These are phyloP conservation scores for Neurospora discreta DNA, from an alignment of 495 filamentous ascomycete genomes.

Conservation along the genomic window DNA sequence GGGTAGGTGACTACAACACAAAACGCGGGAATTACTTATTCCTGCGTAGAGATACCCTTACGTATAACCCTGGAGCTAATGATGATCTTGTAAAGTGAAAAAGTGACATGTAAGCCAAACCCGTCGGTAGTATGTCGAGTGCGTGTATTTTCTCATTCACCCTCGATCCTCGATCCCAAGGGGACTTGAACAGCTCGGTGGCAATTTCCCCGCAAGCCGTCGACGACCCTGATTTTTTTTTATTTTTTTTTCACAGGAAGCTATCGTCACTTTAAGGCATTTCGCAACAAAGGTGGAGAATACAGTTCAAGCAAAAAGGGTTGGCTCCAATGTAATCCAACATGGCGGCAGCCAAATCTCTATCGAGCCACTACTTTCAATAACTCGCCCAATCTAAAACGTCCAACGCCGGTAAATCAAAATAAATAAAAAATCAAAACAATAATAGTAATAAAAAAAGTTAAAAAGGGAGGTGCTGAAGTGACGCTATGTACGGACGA, in stretches of 20 bases:
- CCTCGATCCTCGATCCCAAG: neutral
- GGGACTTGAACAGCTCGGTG: neutral
- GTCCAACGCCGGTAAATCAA: neutral
- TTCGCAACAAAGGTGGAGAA: neutral
- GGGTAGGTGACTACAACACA: neutral
- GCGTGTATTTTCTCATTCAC: neutral
- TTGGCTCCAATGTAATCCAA: neutral
- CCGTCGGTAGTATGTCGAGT: neutral
- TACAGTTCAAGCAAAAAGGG: neutral
- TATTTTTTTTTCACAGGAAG: too few species aligned
- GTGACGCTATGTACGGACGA: neutral
- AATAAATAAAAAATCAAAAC: too few species aligned
- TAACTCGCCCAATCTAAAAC: neutral
- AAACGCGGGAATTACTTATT: neutral
- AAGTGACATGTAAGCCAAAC: neutral
- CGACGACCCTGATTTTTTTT: neutral
- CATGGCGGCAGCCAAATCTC: neutral
- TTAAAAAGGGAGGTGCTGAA: neutral
- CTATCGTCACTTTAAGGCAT: neutral
- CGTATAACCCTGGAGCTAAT: neutral
- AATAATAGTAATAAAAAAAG: too few species aligned
- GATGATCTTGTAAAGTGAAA: neutral
- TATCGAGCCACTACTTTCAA: neutral
- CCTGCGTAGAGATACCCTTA: neutral
- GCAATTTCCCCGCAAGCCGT: neutral